Evolutionary conservation across 345 rosid species (phyloP).

Genomic region (Citropsis articulata): DNA sequence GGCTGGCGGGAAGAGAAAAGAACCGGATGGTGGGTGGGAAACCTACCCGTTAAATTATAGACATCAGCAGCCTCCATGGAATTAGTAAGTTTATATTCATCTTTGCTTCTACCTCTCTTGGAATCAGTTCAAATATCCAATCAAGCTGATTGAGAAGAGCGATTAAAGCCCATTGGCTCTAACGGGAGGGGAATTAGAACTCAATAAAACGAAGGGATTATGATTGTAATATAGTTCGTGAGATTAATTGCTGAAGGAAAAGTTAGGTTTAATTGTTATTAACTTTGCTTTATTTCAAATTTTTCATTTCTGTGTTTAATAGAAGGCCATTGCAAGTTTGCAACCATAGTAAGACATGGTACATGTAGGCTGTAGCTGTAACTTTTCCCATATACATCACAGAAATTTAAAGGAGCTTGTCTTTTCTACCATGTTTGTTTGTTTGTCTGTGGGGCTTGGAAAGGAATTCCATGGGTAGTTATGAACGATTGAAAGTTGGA

Average conservation of each 20-base stretch:
- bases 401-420: slow-evolving; percentile 26
- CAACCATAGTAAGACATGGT: slow-evolving; percentile 39
- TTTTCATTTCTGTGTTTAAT: slow-evolving; percentile 28
- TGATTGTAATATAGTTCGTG: slow-evolving; percentile 43
- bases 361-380: slow-evolving; percentile 44
- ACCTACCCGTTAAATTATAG: slow-evolving; percentile 33
- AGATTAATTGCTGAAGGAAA: slow-evolving; percentile 40
- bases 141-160: slow-evolving; percentile 21
- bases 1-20: slow-evolving; percentile 74
- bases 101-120: slow-evolving; percentile 11
- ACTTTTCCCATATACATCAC: slow-evolving; percentile 36
- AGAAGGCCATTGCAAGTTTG: slow-evolving; percentile 30
- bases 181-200: slow-evolving; percentile 28
- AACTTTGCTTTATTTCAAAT: slow-evolving; percentile 23
- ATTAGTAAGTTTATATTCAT: slow-evolving; percentile 28
- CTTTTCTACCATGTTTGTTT: neutral
- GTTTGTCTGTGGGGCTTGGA: neutral
- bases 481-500: too few relatives aligned
- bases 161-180: slow-evolving; percentile 32
- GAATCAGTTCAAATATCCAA: slow-evolving; percentile 18
- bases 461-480: neutral
- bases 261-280: slow-evolving; percentile 35
- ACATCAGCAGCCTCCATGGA: slow-evolving; percentile 77
- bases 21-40: slow-evolving; percentile 83
- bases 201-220: slow-evolving; percentile 41